Evolutionary conservation across 176 grass and related monocot genomes (phyloP).

Genomic region (Metroxylon sagu): DNA sequence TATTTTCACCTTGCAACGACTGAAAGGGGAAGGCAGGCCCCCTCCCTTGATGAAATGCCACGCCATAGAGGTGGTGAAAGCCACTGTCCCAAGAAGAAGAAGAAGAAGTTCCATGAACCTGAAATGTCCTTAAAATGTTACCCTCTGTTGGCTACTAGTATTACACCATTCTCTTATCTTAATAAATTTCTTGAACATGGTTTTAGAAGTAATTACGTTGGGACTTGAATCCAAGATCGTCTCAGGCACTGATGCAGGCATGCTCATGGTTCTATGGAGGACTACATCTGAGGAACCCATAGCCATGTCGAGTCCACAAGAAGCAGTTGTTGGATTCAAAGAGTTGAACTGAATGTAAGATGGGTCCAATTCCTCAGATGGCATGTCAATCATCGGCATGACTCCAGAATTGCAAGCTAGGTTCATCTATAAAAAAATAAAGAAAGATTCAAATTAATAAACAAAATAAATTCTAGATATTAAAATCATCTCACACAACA

Average conservation of each 20-base stretch:
- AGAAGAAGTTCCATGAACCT: constrained; percentile 48
- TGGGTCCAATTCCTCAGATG: constrained; percentile 36
- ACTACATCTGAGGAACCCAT: constrained; percentile 30
- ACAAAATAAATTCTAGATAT: too few species aligned
- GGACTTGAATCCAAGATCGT: constrained; percentile 35
- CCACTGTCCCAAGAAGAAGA: constrained; percentile 48
- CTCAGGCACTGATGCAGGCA: constrained; percentile 1
- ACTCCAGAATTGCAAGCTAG: constrained; percentile 25
- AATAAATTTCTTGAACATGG: too few species aligned
- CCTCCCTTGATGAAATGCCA: constrained; percentile 21
- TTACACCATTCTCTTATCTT: too few species aligned
- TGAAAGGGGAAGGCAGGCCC: constrained; percentile 51
- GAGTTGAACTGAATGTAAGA: constrained; percentile 51
- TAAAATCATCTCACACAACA: too few species aligned
- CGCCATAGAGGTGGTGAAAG: constrained; percentile 30
- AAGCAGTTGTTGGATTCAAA: constrained; percentile 28
- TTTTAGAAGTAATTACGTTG: constrained; percentile 33
- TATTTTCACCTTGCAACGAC: constrained; percentile 47
- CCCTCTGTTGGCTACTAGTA: too few species aligned
- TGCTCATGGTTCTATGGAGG: constrained; percentile 7
- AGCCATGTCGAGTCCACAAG: constrained; percentile 49
- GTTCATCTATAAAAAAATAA: constrained; percentile 30
- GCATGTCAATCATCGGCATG: constrained; percentile 21
- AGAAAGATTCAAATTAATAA: not conserved
- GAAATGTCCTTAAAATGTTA: not conserved